phyloP scores from a whole-genome alignment of 495 filamentous ascomycete genomes.

The Thermothielavioides terrestris region DNA sequence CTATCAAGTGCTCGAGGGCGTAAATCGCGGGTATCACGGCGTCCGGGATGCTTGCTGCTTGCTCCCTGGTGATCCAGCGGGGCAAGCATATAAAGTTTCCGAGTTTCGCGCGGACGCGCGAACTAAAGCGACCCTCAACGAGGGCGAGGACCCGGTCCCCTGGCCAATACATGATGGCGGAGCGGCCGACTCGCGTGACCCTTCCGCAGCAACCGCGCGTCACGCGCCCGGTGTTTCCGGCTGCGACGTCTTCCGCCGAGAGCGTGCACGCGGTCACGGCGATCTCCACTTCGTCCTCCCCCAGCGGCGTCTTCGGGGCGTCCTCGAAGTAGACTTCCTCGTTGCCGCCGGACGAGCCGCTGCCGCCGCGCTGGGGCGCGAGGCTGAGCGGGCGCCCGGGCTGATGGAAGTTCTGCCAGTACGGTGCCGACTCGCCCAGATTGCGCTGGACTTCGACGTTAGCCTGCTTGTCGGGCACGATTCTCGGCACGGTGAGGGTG shows the following conservation, averaged over 20 bases:
- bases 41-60: slow-evolving; percentile 44
- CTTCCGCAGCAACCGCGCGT: slow-evolving; percentile 34
- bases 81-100: slow-evolving; percentile 32
- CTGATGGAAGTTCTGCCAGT: slow-evolving; percentile 26
- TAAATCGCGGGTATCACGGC: slow-evolving; percentile 48
- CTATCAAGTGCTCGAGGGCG: slow-evolving; percentile 30
- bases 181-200: slow-evolving; percentile 31
- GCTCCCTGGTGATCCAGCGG: slow-evolving; percentile 34
- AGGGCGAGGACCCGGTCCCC: slow-evolving; percentile 36
- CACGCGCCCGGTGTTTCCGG: slow-evolving; percentile 24
- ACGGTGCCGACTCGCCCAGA: slow-evolving; percentile 26
- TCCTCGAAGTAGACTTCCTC: slow-evolving; percentile 33
- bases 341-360: no score
- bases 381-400: slow-evolving; percentile 19
- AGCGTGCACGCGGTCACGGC: slow-evolving; percentile 25
- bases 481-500: slow-evolving; percentile 29
- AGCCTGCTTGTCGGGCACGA: slow-evolving; percentile 31
- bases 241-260: slow-evolving; percentile 30
- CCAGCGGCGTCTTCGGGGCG: slow-evolving; percentile 8
- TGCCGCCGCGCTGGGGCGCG: no score
- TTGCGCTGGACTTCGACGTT: slow-evolving; percentile 28
- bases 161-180: slow-evolving; percentile 26
- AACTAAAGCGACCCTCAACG: slow-evolving; percentile 19
- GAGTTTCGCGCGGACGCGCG: slow-evolving; percentile 15
- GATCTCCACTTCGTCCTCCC: slow-evolving; percentile 36